Evolutionary conservation across 192 early-diverging fungal genomes (phyloP), one percentile per base, ranked within the genome.

Genomic region (Allomyces macrogynus): DNA sequence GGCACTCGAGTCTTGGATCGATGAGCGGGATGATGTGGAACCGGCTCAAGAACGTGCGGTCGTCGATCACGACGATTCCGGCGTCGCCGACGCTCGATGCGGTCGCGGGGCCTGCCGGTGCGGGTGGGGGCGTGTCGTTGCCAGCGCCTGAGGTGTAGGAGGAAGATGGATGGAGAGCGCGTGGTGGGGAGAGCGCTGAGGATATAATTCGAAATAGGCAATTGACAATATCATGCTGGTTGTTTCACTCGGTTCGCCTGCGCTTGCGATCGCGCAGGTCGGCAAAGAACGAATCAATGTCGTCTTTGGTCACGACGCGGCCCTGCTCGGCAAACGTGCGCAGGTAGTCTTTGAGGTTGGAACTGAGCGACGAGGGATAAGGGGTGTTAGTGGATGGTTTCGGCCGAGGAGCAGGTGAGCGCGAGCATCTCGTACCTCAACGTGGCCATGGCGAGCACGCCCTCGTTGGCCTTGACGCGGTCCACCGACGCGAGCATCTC

Each of bases 251-350:
- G 32, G 32, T 40, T 40, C 32, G 32, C 32, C 32, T 40, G 32
- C 32, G 32, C 32, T 40, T 40, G 32, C 32, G 32, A 7, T 40
- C 32, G 32, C 32, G 32, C 32, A 40, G 32, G 32, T 20, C 68
- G 23, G 49, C 77, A 76, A 93, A 90, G 63, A 91, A 90, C 10
- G 67, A 73, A 23, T 74, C 71, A 26, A 93, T 80, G 64, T 91
- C 91, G 54, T 84, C 71, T 64, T 77, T 75, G 0, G 84, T 89
- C 5, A 93, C 87, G 1, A 84, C 77, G 61, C 80, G 79, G 32
- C 87, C 89, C n/a, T 76, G 78, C n/a, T 75, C 79, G 12, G 82
- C 84, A 73, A 92, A 91, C 5, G 79, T 74, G 10, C 75, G 72
- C 60, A 92, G 71, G 65, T 81, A 92, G 12, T 74, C 74, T 26